Conservation (phyloP, 352 stramenopile species). For the Phytophthora macrochlamydospora region DNA sequence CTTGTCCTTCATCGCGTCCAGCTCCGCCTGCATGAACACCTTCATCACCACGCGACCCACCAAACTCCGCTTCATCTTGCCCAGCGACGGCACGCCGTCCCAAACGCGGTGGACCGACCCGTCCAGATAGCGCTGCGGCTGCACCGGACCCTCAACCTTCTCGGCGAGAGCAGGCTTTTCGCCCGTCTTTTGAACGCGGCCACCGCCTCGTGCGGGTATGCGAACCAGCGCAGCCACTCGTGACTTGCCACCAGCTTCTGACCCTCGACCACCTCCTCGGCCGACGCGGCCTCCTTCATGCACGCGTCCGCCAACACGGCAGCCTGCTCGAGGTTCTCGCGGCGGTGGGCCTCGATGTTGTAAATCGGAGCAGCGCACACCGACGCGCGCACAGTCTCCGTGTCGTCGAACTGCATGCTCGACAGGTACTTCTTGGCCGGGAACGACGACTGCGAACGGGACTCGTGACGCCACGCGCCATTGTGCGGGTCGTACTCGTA, state of each 20-base stretch:
- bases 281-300: constrained; percentile 23
- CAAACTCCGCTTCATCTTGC: constrained; percentile 30
- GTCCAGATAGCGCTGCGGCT: constrained; percentile 38
- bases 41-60: constrained; percentile 31
- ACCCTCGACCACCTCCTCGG: constrained; percentile 10
- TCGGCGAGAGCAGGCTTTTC: constrained; percentile 27
- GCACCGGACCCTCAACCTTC: constrained; percentile 35
- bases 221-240: constrained; percentile 46
- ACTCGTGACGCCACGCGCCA: constrained; percentile 89
- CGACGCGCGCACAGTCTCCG: constrained; percentile 24
- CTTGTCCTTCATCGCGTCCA: constrained; percentile 41
- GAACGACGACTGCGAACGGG: constrained; percentile 18
- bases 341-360: constrained; percentile 30
- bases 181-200: constrained; percentile 21
- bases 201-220: constrained; percentile 41
- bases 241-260: constrained; percentile 28
- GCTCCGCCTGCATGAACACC: constrained; percentile 35
- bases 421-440: constrained; percentile 28
- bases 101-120: constrained; percentile 20
- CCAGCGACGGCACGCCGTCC: constrained; percentile 29
- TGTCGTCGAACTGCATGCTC: constrained; percentile 36
- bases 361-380: constrained; percentile 19
- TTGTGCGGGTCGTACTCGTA: constrained; percentile 96
- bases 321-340: constrained; percentile 32
- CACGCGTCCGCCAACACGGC: constrained; percentile 24